These are phyloP conservation scores for Penicillium capsulatum DNA, from an alignment of 2,329 filamentous ascomycete genomes.

Conservation along the genomic window DNA sequence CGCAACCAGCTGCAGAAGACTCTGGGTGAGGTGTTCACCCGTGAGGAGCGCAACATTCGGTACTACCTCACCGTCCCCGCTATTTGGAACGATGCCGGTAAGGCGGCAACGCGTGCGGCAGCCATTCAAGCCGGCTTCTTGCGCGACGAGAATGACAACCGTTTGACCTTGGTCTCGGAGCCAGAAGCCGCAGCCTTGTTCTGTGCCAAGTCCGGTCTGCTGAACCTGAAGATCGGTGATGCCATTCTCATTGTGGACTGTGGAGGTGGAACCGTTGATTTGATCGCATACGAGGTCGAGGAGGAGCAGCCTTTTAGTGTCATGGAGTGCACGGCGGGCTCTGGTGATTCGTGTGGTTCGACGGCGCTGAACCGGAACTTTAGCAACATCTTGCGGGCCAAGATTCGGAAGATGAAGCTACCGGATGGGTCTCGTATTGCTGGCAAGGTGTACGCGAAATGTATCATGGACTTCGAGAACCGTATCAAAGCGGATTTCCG, in stretches of 20 bases:
- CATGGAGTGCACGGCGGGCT: constrained; percentile 93
- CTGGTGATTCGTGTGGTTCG: constrained; percentile 96
- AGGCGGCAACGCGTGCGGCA: constrained; percentile 90
- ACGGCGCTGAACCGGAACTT: constrained; percentile 97
- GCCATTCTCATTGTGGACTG: constrained; percentile 98
- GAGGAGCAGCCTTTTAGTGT: constrained; percentile 97
- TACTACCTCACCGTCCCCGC: constrained; percentile 98
- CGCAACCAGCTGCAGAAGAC: constrained; percentile 93
- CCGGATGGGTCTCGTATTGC: constrained; percentile 95
- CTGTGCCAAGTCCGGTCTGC: constrained; percentile 91
- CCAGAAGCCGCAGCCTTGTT: constrained; percentile 96
- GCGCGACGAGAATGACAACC: constrained; percentile 95
- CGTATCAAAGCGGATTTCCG: constrained; percentile 99
- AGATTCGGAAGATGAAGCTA: constrained; percentile 98
- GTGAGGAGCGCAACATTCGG: constrained; percentile 95
- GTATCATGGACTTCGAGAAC: constrained; percentile 99
- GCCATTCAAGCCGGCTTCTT: constrained; percentile 97
- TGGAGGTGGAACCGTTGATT: constrained; percentile 95
- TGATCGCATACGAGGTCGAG: constrained; percentile 98
- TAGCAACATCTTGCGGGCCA: constrained; percentile 93
- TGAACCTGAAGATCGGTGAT: constrained; percentile 97
- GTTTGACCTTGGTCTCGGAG: constrained; percentile 89
- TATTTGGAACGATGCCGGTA: constrained; percentile 98
- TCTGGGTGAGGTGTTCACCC: constrained; percentile 92
- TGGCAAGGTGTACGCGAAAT: constrained; percentile 97